A percentile compares a stretch with the other conserved stretches of the same genome.
These are phyloP conservation scores for Arbutus unedo DNA, from an alignment of 148 eudicot genomes.

Conservation along the genomic window DNA sequence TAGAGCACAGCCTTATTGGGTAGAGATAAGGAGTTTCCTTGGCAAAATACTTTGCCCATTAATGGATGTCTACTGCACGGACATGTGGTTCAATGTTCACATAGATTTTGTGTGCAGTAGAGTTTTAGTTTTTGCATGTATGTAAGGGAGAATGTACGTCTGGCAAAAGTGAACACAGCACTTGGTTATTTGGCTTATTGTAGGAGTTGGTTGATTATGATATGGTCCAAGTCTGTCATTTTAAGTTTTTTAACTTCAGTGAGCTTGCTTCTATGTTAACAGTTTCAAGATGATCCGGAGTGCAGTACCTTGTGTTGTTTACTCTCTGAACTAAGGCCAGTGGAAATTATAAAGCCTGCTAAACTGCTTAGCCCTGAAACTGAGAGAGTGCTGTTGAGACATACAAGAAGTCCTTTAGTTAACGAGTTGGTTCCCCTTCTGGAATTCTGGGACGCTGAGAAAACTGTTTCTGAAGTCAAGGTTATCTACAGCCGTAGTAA, in stretches of 20 bases:
- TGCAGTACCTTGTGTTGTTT: constrained; percentile 80
- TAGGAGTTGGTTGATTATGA: neutral
- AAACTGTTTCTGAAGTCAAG: constrained; percentile 62
- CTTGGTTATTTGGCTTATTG: neutral
- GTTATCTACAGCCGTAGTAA: constrained; percentile 44
- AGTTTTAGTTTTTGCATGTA: neutral
- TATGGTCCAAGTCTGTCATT: neutral
- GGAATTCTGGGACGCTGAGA: constrained; percentile 94
- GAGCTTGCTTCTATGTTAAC: constrained; percentile 26
- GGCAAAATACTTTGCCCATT: neutral
- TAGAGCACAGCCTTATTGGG: neutral
- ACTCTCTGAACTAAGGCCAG: constrained; percentile 85
- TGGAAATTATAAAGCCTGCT: constrained; percentile 86
- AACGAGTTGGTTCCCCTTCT: constrained; percentile 73
- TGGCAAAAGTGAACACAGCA: constrained; percentile 3
- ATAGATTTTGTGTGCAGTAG: neutral
- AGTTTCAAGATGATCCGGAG: constrained; percentile 87
- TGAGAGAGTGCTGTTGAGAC: constrained; percentile 69
- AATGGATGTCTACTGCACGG: neutral
- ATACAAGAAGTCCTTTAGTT: constrained; percentile 80
- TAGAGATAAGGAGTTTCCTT: neutral
- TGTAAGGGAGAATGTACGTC: neutral
- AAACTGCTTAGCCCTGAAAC: constrained; percentile 73
- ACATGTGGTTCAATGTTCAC: neutral
- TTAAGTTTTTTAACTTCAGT: constrained; percentile 11